phyloP scores from a whole-genome alignment of 768 basidiomycete genomes.

The Psilocybe tampanensis region DNA sequence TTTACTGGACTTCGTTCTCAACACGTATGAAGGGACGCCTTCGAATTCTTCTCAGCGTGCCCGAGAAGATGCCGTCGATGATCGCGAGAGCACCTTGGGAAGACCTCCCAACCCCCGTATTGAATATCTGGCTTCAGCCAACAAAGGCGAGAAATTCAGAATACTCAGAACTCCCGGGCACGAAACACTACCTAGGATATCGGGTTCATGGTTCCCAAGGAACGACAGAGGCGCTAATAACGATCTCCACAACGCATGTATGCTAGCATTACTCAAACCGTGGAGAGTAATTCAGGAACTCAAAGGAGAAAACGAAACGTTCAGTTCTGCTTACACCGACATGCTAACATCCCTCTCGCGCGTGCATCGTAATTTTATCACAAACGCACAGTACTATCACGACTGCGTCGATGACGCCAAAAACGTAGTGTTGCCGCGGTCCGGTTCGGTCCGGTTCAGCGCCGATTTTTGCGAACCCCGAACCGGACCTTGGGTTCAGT shows the following conservation, averaged over 20 bases:
- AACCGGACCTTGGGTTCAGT: too few relatives aligned
- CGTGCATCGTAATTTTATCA: too few relatives aligned
- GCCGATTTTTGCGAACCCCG: too few relatives aligned
- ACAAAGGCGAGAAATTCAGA: background rate
- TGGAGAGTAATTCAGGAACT: background rate
- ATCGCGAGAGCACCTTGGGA: too few relatives aligned
- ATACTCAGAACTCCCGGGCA: background rate
- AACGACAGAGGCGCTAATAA: background rate
- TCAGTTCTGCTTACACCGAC: too few relatives aligned
- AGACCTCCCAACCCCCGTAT: background rate
- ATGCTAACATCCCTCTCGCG: too few relatives aligned
- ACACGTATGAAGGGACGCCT: constrained; percentile 14
- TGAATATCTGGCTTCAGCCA: background rate
- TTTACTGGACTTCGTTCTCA: background rate
- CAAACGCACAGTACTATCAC: too few relatives aligned
- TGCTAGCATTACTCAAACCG: background rate
- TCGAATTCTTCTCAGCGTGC: too few relatives aligned
- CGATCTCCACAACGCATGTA: background rate
- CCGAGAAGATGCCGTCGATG: too few relatives aligned
- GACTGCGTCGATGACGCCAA: too few relatives aligned
- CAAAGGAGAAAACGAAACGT: background rate
- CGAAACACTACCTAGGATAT: background rate
- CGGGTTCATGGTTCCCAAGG: background rate
- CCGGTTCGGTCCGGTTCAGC: too few relatives aligned
- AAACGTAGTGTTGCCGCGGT: too few relatives aligned